Base-by-base conservation (phyloP, 306 rosid species). In the Fragaria ananassa region DNA sequence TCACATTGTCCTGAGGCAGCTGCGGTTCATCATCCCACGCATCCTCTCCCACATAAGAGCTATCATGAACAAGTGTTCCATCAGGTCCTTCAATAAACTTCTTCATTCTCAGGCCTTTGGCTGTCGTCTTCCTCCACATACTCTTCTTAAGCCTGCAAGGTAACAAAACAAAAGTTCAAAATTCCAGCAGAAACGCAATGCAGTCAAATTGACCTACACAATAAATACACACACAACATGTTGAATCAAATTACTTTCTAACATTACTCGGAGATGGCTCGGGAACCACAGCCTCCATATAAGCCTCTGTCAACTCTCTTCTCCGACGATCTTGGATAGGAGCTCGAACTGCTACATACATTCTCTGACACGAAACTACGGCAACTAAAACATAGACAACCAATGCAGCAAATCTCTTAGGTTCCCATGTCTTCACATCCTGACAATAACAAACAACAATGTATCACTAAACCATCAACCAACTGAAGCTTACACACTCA, bases 261-360 rank as follows among this genome's bases (percentile, higher is more conserved):
- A 92, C 53, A 76, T 95, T 95, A 47, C 69, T 75, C 41, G 92
- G 92, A 74, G 97, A 84, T 34, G 98, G 98, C 85, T 89, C 97
- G 8, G 98, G 99, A 89, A 95, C 81, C 77, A 95, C 82, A 3
- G 91, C 92, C 83, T 95, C 99, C 97, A 95, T 95, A 82, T 92
- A 95, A 75, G 99, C 97, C 81, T 92, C 97, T 7, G 97, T 85
- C 77, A 92, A 72, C 84, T 89, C 96, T 74, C 82, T 83, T 76
- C 68, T 90, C 82, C 81, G 86, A 72, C 83, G 92, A 77, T 78
- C 75, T 58, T 57, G n/a, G 66, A 51, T 81, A 68, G 99, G 96
- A 70, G 89, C 88, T 87, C 66, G 93, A 74, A 90, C 70, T 61
- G 86, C 83, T 69, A 75, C 62, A 83, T 85, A 90, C 56, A 86